Evolutionary conservation across 108 stramenopile genomes (phyloP).

Genomic region (Pseudonitzschia delicatissima): DNA sequence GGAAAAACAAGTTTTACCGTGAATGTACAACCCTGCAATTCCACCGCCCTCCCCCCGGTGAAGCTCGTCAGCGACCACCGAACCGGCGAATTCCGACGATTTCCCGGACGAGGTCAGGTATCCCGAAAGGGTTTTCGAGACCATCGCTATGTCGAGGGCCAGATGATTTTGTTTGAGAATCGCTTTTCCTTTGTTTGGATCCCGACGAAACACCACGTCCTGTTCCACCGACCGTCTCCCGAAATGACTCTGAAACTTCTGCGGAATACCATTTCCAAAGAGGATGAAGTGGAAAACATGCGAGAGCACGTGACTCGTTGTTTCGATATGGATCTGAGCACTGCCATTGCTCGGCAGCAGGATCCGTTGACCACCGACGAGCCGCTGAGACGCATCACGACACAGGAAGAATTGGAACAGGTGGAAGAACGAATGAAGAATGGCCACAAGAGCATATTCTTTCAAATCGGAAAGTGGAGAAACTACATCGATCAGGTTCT

Average conservation of each 20-base stretch:
- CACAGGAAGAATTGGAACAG: slow-evolving; percentile 25
- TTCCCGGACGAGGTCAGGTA: slow-evolving; percentile 62
- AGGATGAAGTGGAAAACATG: slow-evolving; percentile 51
- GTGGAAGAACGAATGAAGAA: slow-evolving; percentile 19
- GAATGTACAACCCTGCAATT: slow-evolving; percentile 40
- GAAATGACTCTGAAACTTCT: slow-evolving; percentile 50
- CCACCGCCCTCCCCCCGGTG: slow-evolving; percentile 36
- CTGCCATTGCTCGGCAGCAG: slow-evolving; percentile 27
- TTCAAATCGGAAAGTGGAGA: slow-evolving; percentile 26
- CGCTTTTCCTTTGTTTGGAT: slow-evolving; percentile 81
- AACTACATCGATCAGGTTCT: slow-evolving; percentile 31
- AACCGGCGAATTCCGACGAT: slow-evolving; percentile 49
- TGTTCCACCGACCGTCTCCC: slow-evolving; percentile 70
- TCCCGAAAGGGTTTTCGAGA: slow-evolving; percentile 59
- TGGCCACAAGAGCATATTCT: slow-evolving; percentile 3
- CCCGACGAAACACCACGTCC: slow-evolving; percentile 70
- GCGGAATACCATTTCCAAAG: slow-evolving; percentile 41
- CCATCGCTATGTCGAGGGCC: slow-evolving; percentile 69
- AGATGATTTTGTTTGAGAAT: slow-evolving; percentile 68
- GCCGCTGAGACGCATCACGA: slow-evolving; percentile 26
- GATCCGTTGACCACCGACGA: slow-evolving; percentile 10
- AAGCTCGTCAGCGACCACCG: slow-evolving; percentile 50
- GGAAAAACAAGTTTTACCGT: slow-evolving; percentile 70
- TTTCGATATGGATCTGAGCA: slow-evolving; percentile 48
- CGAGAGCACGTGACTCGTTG: slow-evolving; percentile 53